Conservation (phyloP, 345 rosid genomes). For the Bruguiera parviflora region DNA sequence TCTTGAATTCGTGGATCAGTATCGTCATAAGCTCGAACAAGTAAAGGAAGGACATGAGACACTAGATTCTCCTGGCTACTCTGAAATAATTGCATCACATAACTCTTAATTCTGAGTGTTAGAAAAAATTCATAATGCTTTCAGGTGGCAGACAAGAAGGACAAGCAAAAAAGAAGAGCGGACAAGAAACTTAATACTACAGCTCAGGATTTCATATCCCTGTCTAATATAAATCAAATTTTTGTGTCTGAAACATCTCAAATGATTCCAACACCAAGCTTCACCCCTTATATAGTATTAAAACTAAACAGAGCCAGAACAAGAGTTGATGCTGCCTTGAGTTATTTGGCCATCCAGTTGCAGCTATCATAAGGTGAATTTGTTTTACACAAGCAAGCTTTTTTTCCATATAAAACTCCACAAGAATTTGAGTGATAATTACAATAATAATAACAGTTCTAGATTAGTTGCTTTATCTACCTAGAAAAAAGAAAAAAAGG, state of each 20-base stretch:
- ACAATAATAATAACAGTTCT: no score
- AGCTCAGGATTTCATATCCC: no score
- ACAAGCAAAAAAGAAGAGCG: background rate
- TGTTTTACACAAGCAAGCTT: background rate
- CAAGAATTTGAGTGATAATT: background rate
- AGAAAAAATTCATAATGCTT: slow-evolving; percentile 9
- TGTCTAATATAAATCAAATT: background rate
- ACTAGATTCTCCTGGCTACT: slow-evolving; percentile 61
- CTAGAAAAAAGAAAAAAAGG: no score
- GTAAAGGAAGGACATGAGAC: slow-evolving; percentile 70
- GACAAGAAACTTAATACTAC: no score
- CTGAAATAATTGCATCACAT: slow-evolving; percentile 44
- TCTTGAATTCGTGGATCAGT: slow-evolving; percentile 94
- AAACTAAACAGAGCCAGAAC: no score
- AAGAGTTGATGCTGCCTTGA: background rate
- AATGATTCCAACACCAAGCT: background rate
- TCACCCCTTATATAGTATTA: background rate
- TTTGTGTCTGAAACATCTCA: background rate
- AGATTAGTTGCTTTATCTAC: no score
- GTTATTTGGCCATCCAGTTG: background rate
- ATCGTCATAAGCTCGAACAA: slow-evolving; percentile 92
- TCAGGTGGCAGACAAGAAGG: background rate
- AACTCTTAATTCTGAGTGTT: slow-evolving; percentile 7
- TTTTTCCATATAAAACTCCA: background rate
- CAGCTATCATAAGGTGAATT: background rate